Evolutionary conservation across 2,329 filamentous ascomycete genomes (phyloP).

Genomic region (Alternaria incomplexa): DNA sequence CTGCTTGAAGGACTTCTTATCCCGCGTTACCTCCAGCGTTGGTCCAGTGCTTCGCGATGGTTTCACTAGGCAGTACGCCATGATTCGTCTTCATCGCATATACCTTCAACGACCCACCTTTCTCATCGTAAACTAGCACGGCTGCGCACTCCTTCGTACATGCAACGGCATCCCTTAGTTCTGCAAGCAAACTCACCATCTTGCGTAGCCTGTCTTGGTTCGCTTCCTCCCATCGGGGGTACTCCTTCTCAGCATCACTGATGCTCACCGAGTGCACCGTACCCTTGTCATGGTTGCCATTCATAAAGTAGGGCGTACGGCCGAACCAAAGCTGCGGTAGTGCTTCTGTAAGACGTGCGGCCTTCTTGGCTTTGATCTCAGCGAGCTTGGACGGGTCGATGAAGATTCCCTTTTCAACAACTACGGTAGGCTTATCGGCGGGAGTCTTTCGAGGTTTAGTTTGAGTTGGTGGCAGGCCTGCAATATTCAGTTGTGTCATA

Average conservation of each 20-base stretch:
- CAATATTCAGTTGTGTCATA: conserved; percentile 4
- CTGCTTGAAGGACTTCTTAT: no score
- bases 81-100: conserved; percentile 11
- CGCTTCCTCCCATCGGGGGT: conserved; percentile 19
- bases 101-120: conserved; percentile 12
- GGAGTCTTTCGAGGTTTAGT: neutral
- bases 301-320: conserved; percentile 25
- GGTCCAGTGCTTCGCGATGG: conserved; percentile 13
- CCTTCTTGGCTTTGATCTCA: conserved; percentile 23
- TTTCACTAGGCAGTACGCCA: conserved; percentile 15
- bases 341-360: neutral
- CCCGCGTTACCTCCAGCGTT: no score
- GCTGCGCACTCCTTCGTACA: conserved; percentile 6
- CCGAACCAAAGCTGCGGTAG: conserved; percentile 32
- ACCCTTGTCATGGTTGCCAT: conserved; percentile 19
- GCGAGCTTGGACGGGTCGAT: conserved; percentile 14
- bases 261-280: conserved; percentile 11
- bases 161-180: conserved; percentile 10
- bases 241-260: conserved; percentile 4
- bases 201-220: conserved; percentile 23
- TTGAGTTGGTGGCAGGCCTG: neutral
- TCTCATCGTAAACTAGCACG: conserved; percentile 18
- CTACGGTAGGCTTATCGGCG: neutral
- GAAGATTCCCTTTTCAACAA: conserved; percentile 5
- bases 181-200: conserved; percentile 21